A percentile compares a stretch with the other conserved stretches of the same genome.
Conservation (phyloP, 768 basidiomycete species). For the Chalciporus pseudorubinellus region DNA sequence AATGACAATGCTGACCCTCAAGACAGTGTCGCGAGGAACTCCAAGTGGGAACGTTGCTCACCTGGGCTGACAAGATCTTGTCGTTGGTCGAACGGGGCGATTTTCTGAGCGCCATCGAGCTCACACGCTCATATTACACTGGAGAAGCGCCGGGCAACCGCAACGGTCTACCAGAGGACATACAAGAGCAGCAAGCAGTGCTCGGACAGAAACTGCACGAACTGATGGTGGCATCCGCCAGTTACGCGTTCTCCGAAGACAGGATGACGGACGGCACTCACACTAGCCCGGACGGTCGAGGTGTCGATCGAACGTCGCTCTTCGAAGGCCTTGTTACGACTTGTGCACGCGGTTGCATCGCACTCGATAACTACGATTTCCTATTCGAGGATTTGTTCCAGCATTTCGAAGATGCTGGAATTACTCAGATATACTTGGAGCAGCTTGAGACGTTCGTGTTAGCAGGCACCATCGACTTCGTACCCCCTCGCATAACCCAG, state of each 20-base stretch:
- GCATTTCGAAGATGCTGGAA: constrained; percentile 80
- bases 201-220: constrained; percentile 77
- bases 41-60: constrained; percentile 79
- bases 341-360: constrained; percentile 76
- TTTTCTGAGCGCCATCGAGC: constrained; percentile 86
- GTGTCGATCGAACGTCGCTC: constrained; percentile 86
- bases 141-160: constrained; percentile 81
- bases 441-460: constrained; percentile 84
- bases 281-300: constrained; percentile 73
- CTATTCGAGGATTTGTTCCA: constrained; percentile 94
- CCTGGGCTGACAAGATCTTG: constrained; percentile 94
- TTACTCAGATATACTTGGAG: constrained; percentile 77
- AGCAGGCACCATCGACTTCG: constrained; percentile 61
- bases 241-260: constrained; percentile 92
- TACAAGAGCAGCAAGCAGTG: constrained; percentile 52
- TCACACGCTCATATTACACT: constrained; percentile 78
- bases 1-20: constrained; percentile 5
- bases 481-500: constrained; percentile 89
- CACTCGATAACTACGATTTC: constrained; percentile 79
- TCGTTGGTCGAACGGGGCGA: constrained; percentile 80
- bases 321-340: constrained; percentile 85
- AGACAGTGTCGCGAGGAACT: constrained; percentile 63
- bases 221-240: constrained; percentile 83
- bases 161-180: constrained; percentile 77
- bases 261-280: constrained; percentile 91